Base-by-base conservation (phyloP, 768 basidiomycete genomes). In the Kondoa malvinella region DNA sequence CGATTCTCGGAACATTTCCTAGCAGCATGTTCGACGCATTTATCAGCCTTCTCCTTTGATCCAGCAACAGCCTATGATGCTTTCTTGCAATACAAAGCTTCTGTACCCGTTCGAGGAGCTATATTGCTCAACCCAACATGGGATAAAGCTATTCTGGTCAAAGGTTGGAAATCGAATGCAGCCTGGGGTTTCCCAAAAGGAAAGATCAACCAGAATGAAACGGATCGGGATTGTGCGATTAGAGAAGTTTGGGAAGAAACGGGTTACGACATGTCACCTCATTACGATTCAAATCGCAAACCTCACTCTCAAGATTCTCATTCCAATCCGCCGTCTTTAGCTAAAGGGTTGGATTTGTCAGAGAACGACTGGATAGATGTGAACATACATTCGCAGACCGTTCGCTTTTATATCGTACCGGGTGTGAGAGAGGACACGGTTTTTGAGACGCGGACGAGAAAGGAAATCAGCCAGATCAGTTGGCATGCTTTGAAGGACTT, bases 131-230 rank as follows among this genome's bases (percentile, higher is more conserved):
- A 92, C 73, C 83, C 86, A 71, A 82, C 83, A 16, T 89, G 88
- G 85, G 90, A 92, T 76, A 96, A 96, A 85, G 92, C 89, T 75
- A 81, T 99, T n/a, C 83, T 99, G 69, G 95, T 99, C 68, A 92
- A 95, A 78, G 95, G 95, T 4, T 97, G 90, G 90, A 96, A 95
- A 77, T 85, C 89, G 34, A 88, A 87, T 25, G 88, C 95, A 1
- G 89, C 91, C 4, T 99, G 95, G 95, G 87, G 90, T n/a, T 99
- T 97, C 77, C 95, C 95, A 4, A 89, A 94, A 76, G 95, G 95
- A n/a, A 99, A 99, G 79, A 97, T 97, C 77, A 99, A 99, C 74
- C 86, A 92, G 76, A 83, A 87, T 69, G 95, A 99, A 76, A 84
- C 86, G 4, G 83, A 86, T 67, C 82, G 83, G 62, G 82, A 81